These are phyloP conservation scores for Trichocomaceae sp. DNA, from an alignment of 2,329 filamentous ascomycete species.

Conservation along the genomic window DNA sequence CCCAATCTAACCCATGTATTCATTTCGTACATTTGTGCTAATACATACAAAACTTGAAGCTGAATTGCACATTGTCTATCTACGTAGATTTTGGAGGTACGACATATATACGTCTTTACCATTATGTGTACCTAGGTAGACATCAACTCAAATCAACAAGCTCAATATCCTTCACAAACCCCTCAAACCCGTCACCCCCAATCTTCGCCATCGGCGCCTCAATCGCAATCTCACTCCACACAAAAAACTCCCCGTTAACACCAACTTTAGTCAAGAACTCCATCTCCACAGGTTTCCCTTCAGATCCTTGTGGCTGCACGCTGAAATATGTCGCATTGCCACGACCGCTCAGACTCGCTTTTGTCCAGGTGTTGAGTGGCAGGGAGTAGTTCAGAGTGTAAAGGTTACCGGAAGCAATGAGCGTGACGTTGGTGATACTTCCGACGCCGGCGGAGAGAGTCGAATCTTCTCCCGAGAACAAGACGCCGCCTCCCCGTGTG, in stretches of 20 bases:
- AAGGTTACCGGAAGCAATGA: conserved; percentile 34
- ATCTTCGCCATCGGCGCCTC: conserved; percentile 13
- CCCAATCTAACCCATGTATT: neutral
- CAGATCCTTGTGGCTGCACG: conserved; percentile 8
- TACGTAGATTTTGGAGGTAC: too few relatives aligned
- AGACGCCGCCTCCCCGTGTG: conserved; percentile 28
- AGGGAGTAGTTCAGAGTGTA: conserved; percentile 38
- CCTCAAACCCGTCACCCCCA: conserved; percentile 10
- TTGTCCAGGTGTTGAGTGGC: conserved; percentile 33
- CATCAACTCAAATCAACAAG: neutral
- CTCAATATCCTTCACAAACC: conserved; percentile 11
- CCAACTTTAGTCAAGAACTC: conserved; percentile 13
- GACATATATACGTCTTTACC: neutral
- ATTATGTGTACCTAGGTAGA: too few relatives aligned
- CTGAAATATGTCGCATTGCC: conserved; percentile 32
- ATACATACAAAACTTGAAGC: too few relatives aligned
- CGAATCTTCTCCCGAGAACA: conserved; percentile 42
- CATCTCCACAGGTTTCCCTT: neutral
- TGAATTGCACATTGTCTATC: too few relatives aligned
- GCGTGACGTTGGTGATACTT: conserved; percentile 30
- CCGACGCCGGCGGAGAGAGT: conserved; percentile 32
- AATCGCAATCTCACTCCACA: conserved; percentile 13
- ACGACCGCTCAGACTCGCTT: conserved; percentile 29
- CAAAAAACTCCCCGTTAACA: conserved; percentile 9
- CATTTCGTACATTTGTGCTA: too few relatives aligned